Base-by-base conservation (phyloP, 2,329 filamentous ascomycete genomes). In the Epichloe typhina region DNA sequence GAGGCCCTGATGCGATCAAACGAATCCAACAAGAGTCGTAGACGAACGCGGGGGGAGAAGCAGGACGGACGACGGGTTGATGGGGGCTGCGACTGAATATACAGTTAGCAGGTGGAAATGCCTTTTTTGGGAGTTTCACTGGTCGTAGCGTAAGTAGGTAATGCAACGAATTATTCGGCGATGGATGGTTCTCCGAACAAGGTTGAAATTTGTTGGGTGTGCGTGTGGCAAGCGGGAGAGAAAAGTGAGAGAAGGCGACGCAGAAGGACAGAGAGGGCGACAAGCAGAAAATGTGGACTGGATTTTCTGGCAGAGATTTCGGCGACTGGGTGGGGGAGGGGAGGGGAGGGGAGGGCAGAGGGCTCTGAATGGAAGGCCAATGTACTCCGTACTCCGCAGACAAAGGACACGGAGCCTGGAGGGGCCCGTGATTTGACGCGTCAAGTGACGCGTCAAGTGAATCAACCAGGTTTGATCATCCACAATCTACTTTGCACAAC, bases 81-180 rank as follows among this genome's bases (percentile, higher is more conserved):
- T 42, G 31, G 26, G 52, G 53, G 52, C 57, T 58, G 57, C 54
- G 56, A 58, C 54, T 44, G 53, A 50, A 17, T 19, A 9, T 31
- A 52, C 36, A 54, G 54, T 55, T 54, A 50, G 50, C 50, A 55
- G 48, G 35, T 42, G 33, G 35, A 21, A 9, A 23, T 15, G 15
- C 8, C 40, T 47, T 26, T 47, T 26, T 40, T 31, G 17, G 3
- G 9, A 7, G 17, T 31, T 37, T 17, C 19, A 17, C 49, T 42
- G 33, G 36, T 21, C 41, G 17, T 38, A 35, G 23, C 35, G 33
- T 39, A 46, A 38, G 23, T 15, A 33, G 23, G 33, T 12, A 41
- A n/a, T 35, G 23, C 13, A 46, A 26, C 15, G 17, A 19, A 37
- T 15, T 13, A 36, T 46, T 46, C 46, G 52, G 31, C 49, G 49